Percentiles rank a stretch among this genome's conserved stretches.
These are phyloP conservation scores for Platanus orientalis DNA, from an alignment of 164 flowering plant species.

Conservation along the genomic window DNA sequence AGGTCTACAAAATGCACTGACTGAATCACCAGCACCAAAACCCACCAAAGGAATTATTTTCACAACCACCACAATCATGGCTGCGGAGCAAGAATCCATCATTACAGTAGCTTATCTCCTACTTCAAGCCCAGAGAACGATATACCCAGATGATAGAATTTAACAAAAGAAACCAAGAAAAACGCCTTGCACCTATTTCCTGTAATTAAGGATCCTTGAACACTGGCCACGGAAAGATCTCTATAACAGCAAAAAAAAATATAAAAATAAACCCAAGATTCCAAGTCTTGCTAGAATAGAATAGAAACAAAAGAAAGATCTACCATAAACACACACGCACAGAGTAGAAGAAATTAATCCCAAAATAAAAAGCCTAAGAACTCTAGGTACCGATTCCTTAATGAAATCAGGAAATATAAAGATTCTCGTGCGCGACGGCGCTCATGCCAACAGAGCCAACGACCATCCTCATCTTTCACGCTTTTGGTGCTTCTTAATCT, in stretches of 20 bases:
- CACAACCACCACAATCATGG: too few relatives aligned
- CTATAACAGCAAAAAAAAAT: neutral
- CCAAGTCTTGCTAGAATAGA: neutral
- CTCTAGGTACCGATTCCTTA: neutral
- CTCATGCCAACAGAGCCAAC: conserved; percentile 16
- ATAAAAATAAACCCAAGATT: neutral
- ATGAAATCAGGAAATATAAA: too few relatives aligned
- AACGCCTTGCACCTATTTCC: neutral
- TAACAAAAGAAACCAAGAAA: neutral
- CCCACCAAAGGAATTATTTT: too few relatives aligned
- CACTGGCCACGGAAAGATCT: neutral
- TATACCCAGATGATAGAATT: neutral
- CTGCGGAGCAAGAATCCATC: conserved; percentile 49
- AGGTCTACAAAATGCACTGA: too few relatives aligned
- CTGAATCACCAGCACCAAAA: too few relatives aligned
- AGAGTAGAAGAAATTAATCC: neutral
- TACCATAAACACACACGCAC: too few relatives aligned
- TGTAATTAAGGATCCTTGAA: conserved; percentile 10
- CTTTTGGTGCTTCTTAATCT: conserved; percentile 1
- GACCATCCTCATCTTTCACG: conserved; percentile 9
- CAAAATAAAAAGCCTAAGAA: conserved; percentile 2
- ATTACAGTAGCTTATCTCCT: conserved; percentile 1
- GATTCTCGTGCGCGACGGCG: conserved; percentile 25
- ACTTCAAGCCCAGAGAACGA: neutral
- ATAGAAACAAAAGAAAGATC: neutral